A percentile compares a stretch with the other conserved stretches of the same genome.
Evolutionary conservation across 1,284 basidiomycete genomes (phyloP).

Genomic region (Rhodotorula sp.): DNA sequence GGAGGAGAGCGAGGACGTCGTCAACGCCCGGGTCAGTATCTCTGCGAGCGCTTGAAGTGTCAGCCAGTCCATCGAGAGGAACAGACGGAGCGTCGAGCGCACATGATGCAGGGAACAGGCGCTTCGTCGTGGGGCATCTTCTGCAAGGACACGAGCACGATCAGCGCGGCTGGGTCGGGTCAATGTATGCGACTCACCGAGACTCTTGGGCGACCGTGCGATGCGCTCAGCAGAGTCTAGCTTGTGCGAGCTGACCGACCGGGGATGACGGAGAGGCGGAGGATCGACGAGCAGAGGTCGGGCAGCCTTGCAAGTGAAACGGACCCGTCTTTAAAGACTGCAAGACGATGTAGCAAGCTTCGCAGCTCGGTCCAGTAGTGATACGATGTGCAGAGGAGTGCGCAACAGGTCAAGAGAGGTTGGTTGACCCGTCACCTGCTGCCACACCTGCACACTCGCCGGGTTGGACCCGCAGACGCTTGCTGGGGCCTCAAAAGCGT

Average conservation of each 20-base stretch:
- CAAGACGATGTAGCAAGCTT: too few relatives aligned
- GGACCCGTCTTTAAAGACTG: too few relatives aligned
- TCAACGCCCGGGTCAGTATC: conserved; percentile 68
- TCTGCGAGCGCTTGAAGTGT: conserved; percentile 1
- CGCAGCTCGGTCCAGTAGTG: too few relatives aligned
- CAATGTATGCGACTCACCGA: too few relatives aligned
- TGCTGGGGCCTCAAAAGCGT: not conserved
- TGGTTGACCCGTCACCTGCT: too few relatives aligned
- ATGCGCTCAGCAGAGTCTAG: too few relatives aligned
- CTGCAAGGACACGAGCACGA: too few relatives aligned
- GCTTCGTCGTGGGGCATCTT: not conserved
- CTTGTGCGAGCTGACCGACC: not conserved
- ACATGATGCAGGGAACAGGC: conserved; percentile 25
- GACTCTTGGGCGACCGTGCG: too few relatives aligned
- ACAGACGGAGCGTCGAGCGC: not conserved
- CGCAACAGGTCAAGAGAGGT: too few relatives aligned
- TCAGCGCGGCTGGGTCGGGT: too few relatives aligned
- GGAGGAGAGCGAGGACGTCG: conserved; percentile 71
- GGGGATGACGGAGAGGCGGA: not conserved
- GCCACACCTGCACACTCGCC: too few relatives aligned
- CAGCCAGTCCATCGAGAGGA: not conserved
- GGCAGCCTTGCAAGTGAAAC: not conserved
- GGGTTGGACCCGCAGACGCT: not conserved
- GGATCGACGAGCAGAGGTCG: not conserved
- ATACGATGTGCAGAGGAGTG: too few relatives aligned